phyloP scores from a whole-genome alignment of 805 yeast genomes.

The Dipodascus albidus region DNA sequence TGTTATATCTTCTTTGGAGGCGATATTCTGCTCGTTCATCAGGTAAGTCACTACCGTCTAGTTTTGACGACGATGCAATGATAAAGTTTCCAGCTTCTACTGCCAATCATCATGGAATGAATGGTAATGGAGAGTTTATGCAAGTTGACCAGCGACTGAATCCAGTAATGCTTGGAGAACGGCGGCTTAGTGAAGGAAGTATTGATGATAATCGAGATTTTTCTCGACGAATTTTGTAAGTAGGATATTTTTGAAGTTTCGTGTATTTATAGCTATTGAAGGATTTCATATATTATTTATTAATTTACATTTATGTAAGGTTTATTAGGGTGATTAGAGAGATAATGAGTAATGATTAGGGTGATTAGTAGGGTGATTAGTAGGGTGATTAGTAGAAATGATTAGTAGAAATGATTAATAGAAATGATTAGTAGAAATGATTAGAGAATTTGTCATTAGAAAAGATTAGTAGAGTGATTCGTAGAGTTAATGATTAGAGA shows the following conservation, averaged over 20 bases:
- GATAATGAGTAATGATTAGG: too few species aligned
- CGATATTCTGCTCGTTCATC: neutral
- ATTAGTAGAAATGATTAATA: too few species aligned
- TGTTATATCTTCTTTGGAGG: neutral
- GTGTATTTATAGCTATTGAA: too few species aligned
- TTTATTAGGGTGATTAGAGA: too few species aligned
- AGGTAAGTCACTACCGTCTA: neutral
- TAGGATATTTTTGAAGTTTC: neutral
- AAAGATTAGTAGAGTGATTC: too few species aligned
- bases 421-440: too few species aligned
- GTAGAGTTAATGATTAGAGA: too few species aligned
- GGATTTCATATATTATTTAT: too few species aligned
- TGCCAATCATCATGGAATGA: neutral
- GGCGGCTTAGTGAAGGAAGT: neutral
- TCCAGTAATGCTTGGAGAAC: neutral
- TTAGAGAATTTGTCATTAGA: too few species aligned
- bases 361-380: too few species aligned
- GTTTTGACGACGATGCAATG: neutral
- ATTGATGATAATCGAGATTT: conserved; percentile 1
- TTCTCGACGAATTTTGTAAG: neutral
- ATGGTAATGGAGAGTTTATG: neutral
- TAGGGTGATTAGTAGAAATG: too few species aligned
- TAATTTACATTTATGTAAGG: too few species aligned
- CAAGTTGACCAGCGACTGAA: neutral
- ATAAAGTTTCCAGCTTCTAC: neutral